Evolutionary conservation across 140 eudicot genomes (phyloP), one percentile per base, ranked within the genome.

Genomic region (Bidens hawaiensis): DNA sequence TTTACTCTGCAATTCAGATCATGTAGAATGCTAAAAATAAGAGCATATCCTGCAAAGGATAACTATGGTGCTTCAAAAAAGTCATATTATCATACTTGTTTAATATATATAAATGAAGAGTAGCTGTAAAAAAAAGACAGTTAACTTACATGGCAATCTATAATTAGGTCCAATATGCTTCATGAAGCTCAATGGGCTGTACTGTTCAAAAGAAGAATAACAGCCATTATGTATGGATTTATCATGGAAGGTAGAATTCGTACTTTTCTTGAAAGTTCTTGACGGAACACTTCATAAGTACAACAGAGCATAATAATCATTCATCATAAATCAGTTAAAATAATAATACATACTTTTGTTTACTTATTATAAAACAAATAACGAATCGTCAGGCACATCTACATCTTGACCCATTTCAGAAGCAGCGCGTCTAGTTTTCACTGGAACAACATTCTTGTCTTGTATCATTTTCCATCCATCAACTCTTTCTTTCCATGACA

Each of bases 401-500:
- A 91, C 85, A 79, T 91, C 99, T 52, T 75, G 84, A 47, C 96
- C 90, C 74, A 95, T 79, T 80, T 93, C 99, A 31, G 99, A 93
- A 53, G 99, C 95, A 65, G 95, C 84, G 64, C 84, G 93, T 65
- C 93, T 83, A 52, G 81, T 75, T 34, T 89, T 76, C 87, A 77
- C 76, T 12, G 85, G 96, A 71, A 69, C 80, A 27, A 71, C 84
- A 77, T 80, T 86, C 63, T 83, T 93, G 43, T 85, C 96, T 73
- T 88, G 96, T 85, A 83, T 93, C 93, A 91, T 87, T 65, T 83
- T 93, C 99, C 99, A 93, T 40, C 96, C 99, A 77, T 93, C 96
- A 73, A 93, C 89, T 79, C 99, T 85, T 53, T 88, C 96, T 81
- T 88, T 93, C 99, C 99, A 93, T 28, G 99, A 96, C 50, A 93